Conservation (phyloP, 805 yeast genomes). For the Spathaspora passalidarum region DNA sequence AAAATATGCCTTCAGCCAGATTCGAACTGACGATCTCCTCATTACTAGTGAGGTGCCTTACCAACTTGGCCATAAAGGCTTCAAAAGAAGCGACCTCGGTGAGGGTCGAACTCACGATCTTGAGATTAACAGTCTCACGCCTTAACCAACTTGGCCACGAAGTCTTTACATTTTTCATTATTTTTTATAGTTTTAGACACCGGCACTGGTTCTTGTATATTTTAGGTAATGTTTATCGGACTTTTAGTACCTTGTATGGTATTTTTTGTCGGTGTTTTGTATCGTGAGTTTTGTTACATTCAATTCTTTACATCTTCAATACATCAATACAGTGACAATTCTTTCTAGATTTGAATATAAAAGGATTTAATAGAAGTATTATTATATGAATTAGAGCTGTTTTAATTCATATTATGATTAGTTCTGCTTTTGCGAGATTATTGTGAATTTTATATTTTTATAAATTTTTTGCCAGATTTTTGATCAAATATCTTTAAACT, state of each 20-base stretch:
- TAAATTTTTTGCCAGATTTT: too few relatives aligned
- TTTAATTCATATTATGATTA: too few relatives aligned
- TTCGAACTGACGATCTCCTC: slow-evolving; percentile 14
- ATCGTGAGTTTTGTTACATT: too few relatives aligned
- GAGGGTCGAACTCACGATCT: slow-evolving; percentile 7
- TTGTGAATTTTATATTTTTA: too few relatives aligned
- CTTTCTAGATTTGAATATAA: too few relatives aligned
- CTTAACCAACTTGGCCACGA: slow-evolving; percentile 9
- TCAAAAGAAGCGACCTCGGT: slow-evolving; percentile 5
- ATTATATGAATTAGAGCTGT: too few relatives aligned
- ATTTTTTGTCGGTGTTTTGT: background rate
- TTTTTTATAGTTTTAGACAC: background rate
- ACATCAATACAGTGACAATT: too few relatives aligned
- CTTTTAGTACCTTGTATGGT: background rate
- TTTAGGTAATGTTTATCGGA: background rate
- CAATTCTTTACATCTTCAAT: too few relatives aligned
- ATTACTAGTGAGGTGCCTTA: slow-evolving; percentile 14
- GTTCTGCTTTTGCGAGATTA: too few relatives aligned
- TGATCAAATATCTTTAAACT: too few relatives aligned
- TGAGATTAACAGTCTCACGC: slow-evolving; percentile 8
- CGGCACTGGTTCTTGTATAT: background rate
- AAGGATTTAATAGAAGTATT: too few relatives aligned
- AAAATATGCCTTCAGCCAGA: slow-evolving; percentile 10
- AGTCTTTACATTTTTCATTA: background rate
- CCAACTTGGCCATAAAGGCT: slow-evolving; percentile 13